Evolutionary conservation across 164 flowering plant species (phyloP).

Genomic region (Stephania japonica): DNA sequence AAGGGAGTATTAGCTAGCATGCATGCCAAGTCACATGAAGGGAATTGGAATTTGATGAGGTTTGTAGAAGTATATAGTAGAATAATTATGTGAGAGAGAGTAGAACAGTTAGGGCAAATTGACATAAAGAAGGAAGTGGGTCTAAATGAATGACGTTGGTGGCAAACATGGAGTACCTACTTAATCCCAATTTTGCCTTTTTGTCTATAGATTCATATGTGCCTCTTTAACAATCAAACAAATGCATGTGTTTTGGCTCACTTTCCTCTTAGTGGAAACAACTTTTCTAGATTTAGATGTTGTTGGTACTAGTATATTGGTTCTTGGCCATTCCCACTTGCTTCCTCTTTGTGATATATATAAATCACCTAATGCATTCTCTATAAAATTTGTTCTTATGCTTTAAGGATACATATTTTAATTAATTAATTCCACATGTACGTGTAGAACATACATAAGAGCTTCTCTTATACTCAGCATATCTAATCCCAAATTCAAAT

Average conservation of each 20-base stretch:
- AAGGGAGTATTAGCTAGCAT: no score
- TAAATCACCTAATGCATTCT: no score
- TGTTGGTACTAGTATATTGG: conserved; percentile 1
- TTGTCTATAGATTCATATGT: conserved; percentile 27
- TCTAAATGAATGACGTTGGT: conserved; percentile 24
- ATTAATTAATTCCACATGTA: no score
- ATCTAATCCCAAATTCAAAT: no score
- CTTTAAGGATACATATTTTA: no score
- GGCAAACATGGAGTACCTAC: conserved; percentile 29
- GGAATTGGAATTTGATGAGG: neutral
- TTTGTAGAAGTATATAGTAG: neutral
- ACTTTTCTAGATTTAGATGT: conserved; percentile 15
- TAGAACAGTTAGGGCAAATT: conserved; percentile 1
- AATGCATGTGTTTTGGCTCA: conserved; percentile 11
- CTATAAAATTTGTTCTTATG: no score
- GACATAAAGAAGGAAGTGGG: conserved; percentile 20
- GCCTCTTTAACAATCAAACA: conserved; percentile 10
- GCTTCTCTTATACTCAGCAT: no score
- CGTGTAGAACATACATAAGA: no score
- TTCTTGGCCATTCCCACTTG: conserved; percentile 1
- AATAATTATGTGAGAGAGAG: neutral
- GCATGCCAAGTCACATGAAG: neutral
- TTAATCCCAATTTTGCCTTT: conserved; percentile 29
- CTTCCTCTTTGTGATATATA: conserved; percentile 8
- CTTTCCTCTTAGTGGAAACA: conserved; percentile 13